Percentiles rank a stretch among this genome's conserved stretches.
Evolutionary conservation across 805 yeast genomes (phyloP).

Genomic region (Candida mattraensis): DNA sequence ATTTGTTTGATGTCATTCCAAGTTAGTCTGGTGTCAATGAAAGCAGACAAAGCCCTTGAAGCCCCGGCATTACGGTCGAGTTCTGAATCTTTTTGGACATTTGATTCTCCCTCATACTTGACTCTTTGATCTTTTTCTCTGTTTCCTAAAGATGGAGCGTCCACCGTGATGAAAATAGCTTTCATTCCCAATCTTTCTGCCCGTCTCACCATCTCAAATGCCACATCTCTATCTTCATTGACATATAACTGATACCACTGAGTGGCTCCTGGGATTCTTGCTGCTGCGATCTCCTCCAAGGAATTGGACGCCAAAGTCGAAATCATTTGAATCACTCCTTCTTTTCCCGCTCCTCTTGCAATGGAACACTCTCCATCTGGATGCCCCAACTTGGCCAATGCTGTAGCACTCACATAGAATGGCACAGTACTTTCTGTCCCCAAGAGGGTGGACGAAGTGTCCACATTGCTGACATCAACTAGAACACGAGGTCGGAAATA

Average conservation of each 20-base stretch:
- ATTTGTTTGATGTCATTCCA: conserved; percentile 68
- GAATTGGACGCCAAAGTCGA: conserved; percentile 90
- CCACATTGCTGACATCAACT: conserved; percentile 77
- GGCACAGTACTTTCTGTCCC: conserved; percentile 75
- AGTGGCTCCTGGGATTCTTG: conserved; percentile 62
- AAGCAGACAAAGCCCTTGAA: conserved; percentile 80
- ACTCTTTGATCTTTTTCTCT: conserved; percentile 62
- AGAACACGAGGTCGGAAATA: conserved; percentile 84
- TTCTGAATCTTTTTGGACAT: conserved; percentile 41
- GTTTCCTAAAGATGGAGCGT: conserved; percentile 89
- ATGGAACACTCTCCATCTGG: conserved; percentile 89
- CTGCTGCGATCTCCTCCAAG: conserved; percentile 79
- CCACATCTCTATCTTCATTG: conserved; percentile 68
- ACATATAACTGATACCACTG: conserved; percentile 92
- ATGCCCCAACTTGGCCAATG: conserved; percentile 87
- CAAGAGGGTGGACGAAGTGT: conserved; percentile 67
- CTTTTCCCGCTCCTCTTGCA: conserved; percentile 77
- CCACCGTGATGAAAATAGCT: conserved; percentile 86
- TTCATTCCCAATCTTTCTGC: conserved; percentile 75
- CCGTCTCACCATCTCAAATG: conserved; percentile 60
- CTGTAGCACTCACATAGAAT: conserved; percentile 89
- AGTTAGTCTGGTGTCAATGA: conserved; percentile 67
- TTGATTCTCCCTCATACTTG: conserved; percentile 41
- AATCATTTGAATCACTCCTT: conserved; percentile 81
- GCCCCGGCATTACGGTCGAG: conserved; percentile 80